Conservation (phyloP, 192 early-diverging fungal species). For the Gigaspora rosea region DNA sequence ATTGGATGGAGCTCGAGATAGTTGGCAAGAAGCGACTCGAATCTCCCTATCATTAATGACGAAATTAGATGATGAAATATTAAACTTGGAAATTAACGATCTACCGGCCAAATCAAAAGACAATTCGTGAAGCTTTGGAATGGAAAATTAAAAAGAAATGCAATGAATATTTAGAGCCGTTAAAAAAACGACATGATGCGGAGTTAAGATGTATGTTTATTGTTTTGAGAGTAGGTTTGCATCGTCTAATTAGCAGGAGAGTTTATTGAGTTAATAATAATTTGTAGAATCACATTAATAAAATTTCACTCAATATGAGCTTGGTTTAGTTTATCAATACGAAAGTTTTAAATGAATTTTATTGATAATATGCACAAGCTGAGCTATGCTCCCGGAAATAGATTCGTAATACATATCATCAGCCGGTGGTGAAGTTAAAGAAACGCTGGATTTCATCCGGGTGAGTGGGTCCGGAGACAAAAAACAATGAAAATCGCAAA, state of each 20-base stretch:
- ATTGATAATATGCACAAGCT: too few species aligned
- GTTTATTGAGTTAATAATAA: not conserved
- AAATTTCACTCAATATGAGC: too few species aligned
- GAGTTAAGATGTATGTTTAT: not conserved
- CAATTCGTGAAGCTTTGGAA: constrained; percentile 2
- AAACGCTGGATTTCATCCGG: too few species aligned
- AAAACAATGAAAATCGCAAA: too few species aligned
- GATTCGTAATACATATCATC: too few species aligned
- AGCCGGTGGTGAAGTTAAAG: too few species aligned
- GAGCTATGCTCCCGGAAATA: too few species aligned
- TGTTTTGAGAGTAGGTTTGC: not conserved
- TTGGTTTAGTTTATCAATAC: too few species aligned
- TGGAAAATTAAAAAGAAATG: not conserved
- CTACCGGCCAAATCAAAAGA: constrained; percentile 4
- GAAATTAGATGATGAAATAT: constrained; percentile 2
- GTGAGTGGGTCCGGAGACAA: too few species aligned
- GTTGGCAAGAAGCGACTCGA: constrained; percentile 6
- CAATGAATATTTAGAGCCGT: not conserved
- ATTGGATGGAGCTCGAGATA: not conserved
- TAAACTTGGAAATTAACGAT: constrained; percentile 1
- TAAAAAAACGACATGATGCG: not conserved
- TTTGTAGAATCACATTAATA: too few species aligned
- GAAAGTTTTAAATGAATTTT: too few species aligned
- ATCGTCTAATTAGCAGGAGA: not conserved
- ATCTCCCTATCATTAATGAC: not conserved